A percentile compares a stretch with the other conserved stretches of the same genome.
phyloP scores from a whole-genome alignment of 2,329 filamentous ascomycete genomes.

The Colletotrichum higginsianum region DNA sequence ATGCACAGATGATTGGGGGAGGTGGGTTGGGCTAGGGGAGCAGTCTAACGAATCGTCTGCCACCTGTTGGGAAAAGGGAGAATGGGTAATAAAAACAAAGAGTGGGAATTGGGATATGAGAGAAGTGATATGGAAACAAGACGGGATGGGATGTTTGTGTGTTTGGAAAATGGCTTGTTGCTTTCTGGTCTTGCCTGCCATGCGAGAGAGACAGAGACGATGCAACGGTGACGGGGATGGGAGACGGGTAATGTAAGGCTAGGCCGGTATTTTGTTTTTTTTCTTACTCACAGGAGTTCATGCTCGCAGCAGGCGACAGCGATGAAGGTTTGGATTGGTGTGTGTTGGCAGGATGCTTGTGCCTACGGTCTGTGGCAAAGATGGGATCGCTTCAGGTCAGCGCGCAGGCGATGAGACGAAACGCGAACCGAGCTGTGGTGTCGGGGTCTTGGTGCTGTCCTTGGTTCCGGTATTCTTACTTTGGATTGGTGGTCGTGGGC shows the following conservation, averaged over 20 bases:
- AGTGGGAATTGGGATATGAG: slow-evolving; percentile 1
- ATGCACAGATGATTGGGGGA: slow-evolving; percentile 24
- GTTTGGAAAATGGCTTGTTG: slow-evolving; percentile 9
- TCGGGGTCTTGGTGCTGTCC: slow-evolving; percentile 11
- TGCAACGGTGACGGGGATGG: slow-evolving; percentile 15
- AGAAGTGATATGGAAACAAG: slow-evolving; percentile 12
- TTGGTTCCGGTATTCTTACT: slow-evolving; percentile 5
- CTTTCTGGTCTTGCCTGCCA: not conserved
- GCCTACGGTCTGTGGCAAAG: slow-evolving; percentile 34
- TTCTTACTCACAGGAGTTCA: slow-evolving; percentile 39
- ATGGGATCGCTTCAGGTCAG: slow-evolving; percentile 40
- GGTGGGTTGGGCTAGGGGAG: slow-evolving; percentile 1
- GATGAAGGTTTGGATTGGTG: slow-evolving; percentile 8
- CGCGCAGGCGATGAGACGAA: slow-evolving; percentile 37
- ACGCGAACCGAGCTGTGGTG: slow-evolving; percentile 40
- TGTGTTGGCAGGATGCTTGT: slow-evolving; percentile 17
- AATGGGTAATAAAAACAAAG: slow-evolving; percentile 1
- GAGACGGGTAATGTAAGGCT: slow-evolving; percentile 16
- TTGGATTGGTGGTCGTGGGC: not conserved
- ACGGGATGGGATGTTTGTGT: not conserved
- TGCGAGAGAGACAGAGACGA: not conserved
- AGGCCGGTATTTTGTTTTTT: not conserved
- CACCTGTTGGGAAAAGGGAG: not conserved
- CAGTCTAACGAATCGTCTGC: not conserved
- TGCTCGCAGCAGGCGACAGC: slow-evolving; percentile 22